phyloP scores from a whole-genome alignment of 441 rosid genomes.

The Gossypium gossypioides region DNA sequence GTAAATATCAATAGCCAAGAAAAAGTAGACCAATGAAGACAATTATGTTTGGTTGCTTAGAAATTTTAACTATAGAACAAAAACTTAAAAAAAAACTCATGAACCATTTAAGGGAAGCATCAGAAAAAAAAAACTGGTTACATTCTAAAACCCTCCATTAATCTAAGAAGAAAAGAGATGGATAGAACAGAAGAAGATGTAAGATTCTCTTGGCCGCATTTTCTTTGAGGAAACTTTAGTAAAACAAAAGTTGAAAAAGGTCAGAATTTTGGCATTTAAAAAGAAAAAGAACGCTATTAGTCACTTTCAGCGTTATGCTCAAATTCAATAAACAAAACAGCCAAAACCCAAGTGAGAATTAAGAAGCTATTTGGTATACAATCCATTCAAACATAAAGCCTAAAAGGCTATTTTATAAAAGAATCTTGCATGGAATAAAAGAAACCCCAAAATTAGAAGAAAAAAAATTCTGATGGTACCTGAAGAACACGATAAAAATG shows the following conservation, averaged over 20 bases:
- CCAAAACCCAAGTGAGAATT: not conserved
- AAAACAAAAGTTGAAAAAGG: not conserved
- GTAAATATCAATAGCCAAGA: not conserved
- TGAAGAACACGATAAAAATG: conserved; percentile 4
- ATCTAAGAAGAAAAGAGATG: not conserved
- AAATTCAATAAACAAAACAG: not conserved
- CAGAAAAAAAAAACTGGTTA: not conserved
- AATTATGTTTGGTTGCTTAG: conserved; percentile 5
- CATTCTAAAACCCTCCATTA: not conserved
- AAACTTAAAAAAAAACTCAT: not conserved
- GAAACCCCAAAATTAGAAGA: not conserved
- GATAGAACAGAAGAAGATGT: not conserved
- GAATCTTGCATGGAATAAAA: conserved; percentile 1
- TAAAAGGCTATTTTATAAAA: not conserved
- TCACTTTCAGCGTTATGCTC: not conserved
- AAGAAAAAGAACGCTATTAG: not conserved
- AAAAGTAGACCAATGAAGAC: not conserved
- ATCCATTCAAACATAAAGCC: not conserved
- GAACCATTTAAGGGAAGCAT: not conserved
- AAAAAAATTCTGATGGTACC: not conserved
- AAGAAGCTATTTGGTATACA: not conserved
- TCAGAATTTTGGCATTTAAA: not conserved
- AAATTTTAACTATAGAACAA: not conserved
- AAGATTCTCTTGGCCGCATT: conserved; percentile 5
- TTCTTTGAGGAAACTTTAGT: not conserved